Conservation (phyloP, 176 grass and related monocot species). For the Oryza coarctata region DNA sequence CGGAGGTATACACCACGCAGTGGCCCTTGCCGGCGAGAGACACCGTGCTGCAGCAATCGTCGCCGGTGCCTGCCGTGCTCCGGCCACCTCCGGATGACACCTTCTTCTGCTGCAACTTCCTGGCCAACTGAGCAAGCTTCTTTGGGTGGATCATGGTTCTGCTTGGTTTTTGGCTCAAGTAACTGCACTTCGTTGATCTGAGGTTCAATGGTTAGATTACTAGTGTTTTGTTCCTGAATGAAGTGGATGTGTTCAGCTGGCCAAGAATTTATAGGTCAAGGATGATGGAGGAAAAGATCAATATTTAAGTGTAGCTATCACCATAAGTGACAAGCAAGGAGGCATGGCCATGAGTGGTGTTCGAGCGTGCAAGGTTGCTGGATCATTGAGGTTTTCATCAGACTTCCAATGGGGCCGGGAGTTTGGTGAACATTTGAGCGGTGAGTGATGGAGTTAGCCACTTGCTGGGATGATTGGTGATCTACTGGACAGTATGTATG, state of each 20-base stretch:
- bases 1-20: slow-evolving; percentile 6
- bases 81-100: background rate
- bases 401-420: slow-evolving; percentile 9
- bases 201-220: background rate
- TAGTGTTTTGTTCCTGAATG: background rate
- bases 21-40: slow-evolving; percentile 26
- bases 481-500: no score
- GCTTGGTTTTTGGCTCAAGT: background rate
- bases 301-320: background rate
- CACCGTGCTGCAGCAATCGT: background rate
- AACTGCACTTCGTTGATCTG: background rate
- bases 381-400: background rate
- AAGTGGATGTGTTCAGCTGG: slow-evolving; percentile 4
- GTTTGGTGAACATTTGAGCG: background rate
- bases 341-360: slow-evolving; percentile 32
- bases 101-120: slow-evolving; percentile 6
- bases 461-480: background rate
- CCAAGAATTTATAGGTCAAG: slow-evolving; percentile 35
- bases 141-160: slow-evolving; percentile 6
- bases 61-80: background rate
- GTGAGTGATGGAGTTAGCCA: background rate
- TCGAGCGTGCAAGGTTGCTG: slow-evolving; percentile 25
- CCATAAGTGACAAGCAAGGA: background rate
- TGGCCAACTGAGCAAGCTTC: slow-evolving; percentile 9
- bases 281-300: background rate